Base-by-base conservation (phyloP, 2,329 filamentous ascomycete genomes). In the Diaporthe nobilis region DNA sequence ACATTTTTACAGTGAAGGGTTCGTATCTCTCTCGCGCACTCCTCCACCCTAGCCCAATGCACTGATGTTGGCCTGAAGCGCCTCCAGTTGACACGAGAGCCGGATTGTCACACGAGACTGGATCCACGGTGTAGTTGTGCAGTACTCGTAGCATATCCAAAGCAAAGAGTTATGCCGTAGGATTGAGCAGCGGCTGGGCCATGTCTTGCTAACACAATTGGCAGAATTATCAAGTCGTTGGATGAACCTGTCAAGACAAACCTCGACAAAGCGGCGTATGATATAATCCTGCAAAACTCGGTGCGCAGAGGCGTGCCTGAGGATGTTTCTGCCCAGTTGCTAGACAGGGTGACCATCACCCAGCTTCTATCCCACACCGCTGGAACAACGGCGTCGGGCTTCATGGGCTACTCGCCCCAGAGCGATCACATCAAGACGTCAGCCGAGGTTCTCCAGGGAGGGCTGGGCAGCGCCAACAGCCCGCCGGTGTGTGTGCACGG, bases 301-400 rank as follows among this genome's bases (percentile, higher is more conserved):
- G 37, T 68, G 25, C 51, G 39, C 13, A 75, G 51, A 53, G 74
- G 74, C 37, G 61, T 73, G 31, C 70, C 74, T 6, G 51, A 73
- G 37, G 31, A 55, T 10, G 22, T 75, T 31, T 44, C 70, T n/a
- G 53, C 74, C 34, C 49, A 73, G 53, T 39, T 75, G 25, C 20
- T 68, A 17, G 74, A 75, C 55, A 70, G n/a, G 42, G 60, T 63
- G 42, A 75, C 74, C 39, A 63, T 75, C 34, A n/a, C 57, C n/a
- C 74, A 75, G 51, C 70, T 75, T 15, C 61, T 75, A 39, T 73
- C 74, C 34, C 74, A 75, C 51, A 73, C 61, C 20, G 70, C 74
- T 37, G 74, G 74, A 7, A 51, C 71, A 7, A 61, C 74, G 17
- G 53, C 60, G 25, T 70, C 51, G 12, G 74, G 74, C 25, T 75